Evolutionary conservation across 331 rosid species (phyloP), one percentile per base, ranked within the genome.

Genomic region (Ulmus americana): DNA sequence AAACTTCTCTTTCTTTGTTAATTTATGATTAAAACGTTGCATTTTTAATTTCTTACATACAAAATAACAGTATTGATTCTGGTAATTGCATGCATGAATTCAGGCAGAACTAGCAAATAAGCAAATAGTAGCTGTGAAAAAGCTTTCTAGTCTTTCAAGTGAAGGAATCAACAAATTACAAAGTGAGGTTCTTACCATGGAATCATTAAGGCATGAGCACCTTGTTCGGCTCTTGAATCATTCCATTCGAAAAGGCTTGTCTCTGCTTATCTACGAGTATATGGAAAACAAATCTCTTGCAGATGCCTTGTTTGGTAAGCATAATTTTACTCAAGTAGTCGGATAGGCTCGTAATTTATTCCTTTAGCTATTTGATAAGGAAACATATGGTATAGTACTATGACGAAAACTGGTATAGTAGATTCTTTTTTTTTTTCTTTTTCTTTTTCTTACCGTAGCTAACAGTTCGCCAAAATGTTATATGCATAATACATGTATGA

Each of bases 121-220:
- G 5, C 53, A n/a, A 0, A 46, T 8, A 2, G 76, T 64, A 53
- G 71, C 71, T 9, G 70, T 72, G 45, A 72, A 72, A 64, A 72
- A 1, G 38, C 48, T 72, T 9, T 51, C 39, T 39, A 0, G 11
- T 8, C 16, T 13, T 45, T 57, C 9, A 2, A 13, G 40, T 4
- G 64, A 42, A 20, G 18, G 6, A 47, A 46, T 63, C 59, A 1
- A 10, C 2, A 5, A 40, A 39, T 6, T 55, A 18, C 16, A 46
- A 35, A 18, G 7, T 15, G 70, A 38, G 46, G 7, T 55, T 16
- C 0, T 0, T 7, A 10, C 6, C 48, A 10, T 58, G 11, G 1
- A 3, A 20, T 5, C 39, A 6, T 40, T 64, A 55, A 0, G 4
- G 0, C 39, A 50, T 48, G 9, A 57, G 4, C 65, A 64, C 22